Base-by-base conservation (phyloP, 805 yeast species). In the Hanseniaspora opuntiae region DNA sequence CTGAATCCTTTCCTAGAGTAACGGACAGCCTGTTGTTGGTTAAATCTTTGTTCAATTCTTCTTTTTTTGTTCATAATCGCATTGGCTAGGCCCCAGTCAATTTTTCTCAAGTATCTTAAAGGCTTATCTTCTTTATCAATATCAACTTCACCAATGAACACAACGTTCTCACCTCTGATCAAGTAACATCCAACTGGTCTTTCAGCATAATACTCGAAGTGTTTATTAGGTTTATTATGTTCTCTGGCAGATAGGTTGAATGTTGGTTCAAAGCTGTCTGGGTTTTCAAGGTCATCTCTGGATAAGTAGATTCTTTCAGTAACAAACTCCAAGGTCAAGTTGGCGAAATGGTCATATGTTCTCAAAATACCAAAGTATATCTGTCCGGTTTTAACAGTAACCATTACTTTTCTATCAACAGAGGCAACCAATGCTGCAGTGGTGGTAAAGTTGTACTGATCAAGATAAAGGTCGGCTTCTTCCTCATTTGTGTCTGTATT, bases 141-240 rank as follows among this genome's bases (percentile, higher is more conserved):
- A 66, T 89, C 96, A 57, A 90, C 77, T 65, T 90, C 97, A 20
- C 97, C 98, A 65, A 93, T 66, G 80, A 89, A 78, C 10, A 89
- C 93, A 9, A 93, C 93, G 62, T 90, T 90, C 67, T 93, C 98
- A 57, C 98, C 98, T 68, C 98, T 83, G 40, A 93, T 82, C 70
- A 93, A 77, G 64, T 81, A 82, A 49, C 86, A 85, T 10, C 96
- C 96, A 52, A 84, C 76, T 49, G 74, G 73, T n/a, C 71, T 72
- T 65, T 90, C 96, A 9, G 85, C 95, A 63, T 81, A 90, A 20
- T 41, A 49, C 16, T 49, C 53, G 37, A 42, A 49, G 12, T 49
- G 37, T 49, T 36, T 41, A 39, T 33, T 16, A 2, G 16, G 17
- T 10, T 12, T 35, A 20, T 49, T 49, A 20, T n/a, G n/a, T 57